Conservation (phyloP, 441 rosid species). For the Populus hybrid region DNA sequence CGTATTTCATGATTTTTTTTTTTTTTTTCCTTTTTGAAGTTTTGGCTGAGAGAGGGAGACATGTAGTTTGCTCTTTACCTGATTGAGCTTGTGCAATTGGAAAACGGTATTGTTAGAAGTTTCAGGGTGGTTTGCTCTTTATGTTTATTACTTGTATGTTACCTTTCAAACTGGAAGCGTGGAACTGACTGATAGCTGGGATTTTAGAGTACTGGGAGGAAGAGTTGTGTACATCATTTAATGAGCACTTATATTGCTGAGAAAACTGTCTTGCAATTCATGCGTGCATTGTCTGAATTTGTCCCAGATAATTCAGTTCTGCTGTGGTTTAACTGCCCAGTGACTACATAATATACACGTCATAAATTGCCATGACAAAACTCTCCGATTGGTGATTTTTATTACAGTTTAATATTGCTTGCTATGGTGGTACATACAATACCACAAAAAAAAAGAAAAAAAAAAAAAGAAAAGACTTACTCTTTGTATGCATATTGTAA, state of each 20-base stretch:
- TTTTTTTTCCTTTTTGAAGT: constrained; percentile 4
- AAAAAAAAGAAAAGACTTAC: neutral
- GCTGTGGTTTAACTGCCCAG: neutral
- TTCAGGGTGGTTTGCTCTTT: constrained; percentile 14
- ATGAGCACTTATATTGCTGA: neutral
- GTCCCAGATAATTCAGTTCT: neutral
- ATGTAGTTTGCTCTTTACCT: constrained; percentile 43
- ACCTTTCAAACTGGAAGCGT: constrained; percentile 4
- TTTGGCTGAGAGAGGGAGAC: constrained; percentile 47
- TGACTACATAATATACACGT: neutral
- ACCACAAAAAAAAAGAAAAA: too few relatives aligned
- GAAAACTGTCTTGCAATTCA: neutral
- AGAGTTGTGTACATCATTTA: constrained; percentile 2
- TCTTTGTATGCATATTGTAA: neutral
- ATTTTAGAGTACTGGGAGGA: constrained; percentile 3
- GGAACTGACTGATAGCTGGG: constrained; percentile 9
- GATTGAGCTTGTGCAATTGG: constrained; percentile 36
- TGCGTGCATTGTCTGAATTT: neutral
- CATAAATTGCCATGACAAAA: neutral
- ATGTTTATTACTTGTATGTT: constrained; percentile 10
- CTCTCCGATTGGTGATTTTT: neutral
- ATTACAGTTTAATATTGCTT: neutral
- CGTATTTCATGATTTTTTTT: neutral
- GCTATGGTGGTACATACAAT: neutral
- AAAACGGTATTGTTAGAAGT: constrained; percentile 16